These are phyloP conservation scores for Inonotus obliquus DNA, from an alignment of 1,284 basidiomycete species.

Conservation along the genomic window DNA sequence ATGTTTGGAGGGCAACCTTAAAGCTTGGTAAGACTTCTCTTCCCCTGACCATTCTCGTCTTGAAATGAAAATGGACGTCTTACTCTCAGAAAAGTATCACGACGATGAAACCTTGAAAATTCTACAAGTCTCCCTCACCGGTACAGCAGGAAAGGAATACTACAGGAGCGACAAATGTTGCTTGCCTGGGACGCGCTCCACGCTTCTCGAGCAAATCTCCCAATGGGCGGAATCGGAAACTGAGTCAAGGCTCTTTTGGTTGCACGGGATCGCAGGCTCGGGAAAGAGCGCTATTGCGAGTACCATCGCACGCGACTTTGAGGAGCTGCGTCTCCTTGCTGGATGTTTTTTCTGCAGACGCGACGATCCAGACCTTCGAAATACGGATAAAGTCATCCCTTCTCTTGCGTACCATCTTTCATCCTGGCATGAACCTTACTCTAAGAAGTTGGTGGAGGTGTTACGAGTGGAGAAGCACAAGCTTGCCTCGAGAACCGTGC, in stretches of 20 bases:
- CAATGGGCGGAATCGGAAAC: not conserved
- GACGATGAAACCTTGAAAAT: not conserved
- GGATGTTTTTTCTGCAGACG: slow-evolving; percentile 13
- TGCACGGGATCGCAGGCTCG: slow-evolving; percentile 11
- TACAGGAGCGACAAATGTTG: not conserved
- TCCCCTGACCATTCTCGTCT: not conserved
- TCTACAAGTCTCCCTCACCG: not conserved
- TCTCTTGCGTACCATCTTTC: slow-evolving; percentile 3
- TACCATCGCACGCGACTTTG: not conserved
- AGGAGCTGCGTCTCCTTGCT: not conserved
- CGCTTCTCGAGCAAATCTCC: not conserved
- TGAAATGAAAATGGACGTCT: not conserved
- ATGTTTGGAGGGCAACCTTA: not conserved
- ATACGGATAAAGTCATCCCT: not conserved
- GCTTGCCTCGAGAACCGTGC: not conserved
- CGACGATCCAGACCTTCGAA: not conserved
- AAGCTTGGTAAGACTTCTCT: not conserved
- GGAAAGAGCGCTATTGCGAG: slow-evolving; percentile 14
- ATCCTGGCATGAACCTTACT: not conserved
- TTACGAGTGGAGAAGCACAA: slow-evolving; percentile 3
- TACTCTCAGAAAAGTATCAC: not conserved
- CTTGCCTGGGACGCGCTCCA: not conserved
- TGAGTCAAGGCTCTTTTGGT: not conserved
- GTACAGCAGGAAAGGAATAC: not conserved
- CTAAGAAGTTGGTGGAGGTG: not conserved